Percentiles rank a stretch among this genome's conserved stretches.
Evolutionary conservation across 768 basidiomycete genomes (phyloP).

Genomic region (Tephrocybe sp.): DNA sequence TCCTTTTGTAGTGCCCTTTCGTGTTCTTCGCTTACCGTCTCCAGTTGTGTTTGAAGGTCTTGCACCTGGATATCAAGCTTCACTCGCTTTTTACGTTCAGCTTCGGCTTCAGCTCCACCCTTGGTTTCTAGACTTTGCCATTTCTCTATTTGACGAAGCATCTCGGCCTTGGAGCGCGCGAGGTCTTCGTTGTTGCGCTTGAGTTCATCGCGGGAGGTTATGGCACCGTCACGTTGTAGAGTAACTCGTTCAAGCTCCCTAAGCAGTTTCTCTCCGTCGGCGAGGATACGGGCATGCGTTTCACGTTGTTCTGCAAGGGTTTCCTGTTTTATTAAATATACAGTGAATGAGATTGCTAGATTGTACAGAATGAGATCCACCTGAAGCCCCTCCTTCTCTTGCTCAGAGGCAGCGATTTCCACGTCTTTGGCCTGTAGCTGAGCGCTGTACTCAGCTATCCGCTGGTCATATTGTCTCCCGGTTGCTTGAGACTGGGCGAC

Average conservation of each 20-base stretch:
- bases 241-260: slow-evolving; percentile 57
- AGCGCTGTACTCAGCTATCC: slow-evolving; percentile 29
- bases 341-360: slow-evolving; percentile 7
- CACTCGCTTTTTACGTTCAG: slow-evolving; percentile 50
- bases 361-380: slow-evolving; percentile 26
- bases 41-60: slow-evolving; percentile 41
- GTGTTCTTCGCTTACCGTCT: slow-evolving; percentile 34
- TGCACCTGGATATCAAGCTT: slow-evolving; percentile 57
- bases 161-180: slow-evolving; percentile 51
- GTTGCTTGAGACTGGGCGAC: slow-evolving; percentile 23
- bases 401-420: slow-evolving; percentile 35
- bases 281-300: slow-evolving; percentile 48
- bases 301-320: slow-evolving; percentile 44
- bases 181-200: slow-evolving; percentile 58
- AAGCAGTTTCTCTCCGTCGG: slow-evolving; percentile 42
- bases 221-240: slow-evolving; percentile 59
- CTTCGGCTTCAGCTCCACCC: slow-evolving; percentile 59
- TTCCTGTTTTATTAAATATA: slow-evolving; percentile 26
- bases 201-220: slow-evolving; percentile 52
- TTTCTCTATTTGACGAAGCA: slow-evolving; percentile 64
- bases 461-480: slow-evolving; percentile 29
- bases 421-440: slow-evolving; percentile 40
- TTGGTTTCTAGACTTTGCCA: slow-evolving; percentile 70
- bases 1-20: slow-evolving; percentile 41
- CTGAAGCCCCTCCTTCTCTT: slow-evolving; percentile 47